Conservation (phyloP, 441 rosid genomes). For the Syzygium syzygioides region DNA sequence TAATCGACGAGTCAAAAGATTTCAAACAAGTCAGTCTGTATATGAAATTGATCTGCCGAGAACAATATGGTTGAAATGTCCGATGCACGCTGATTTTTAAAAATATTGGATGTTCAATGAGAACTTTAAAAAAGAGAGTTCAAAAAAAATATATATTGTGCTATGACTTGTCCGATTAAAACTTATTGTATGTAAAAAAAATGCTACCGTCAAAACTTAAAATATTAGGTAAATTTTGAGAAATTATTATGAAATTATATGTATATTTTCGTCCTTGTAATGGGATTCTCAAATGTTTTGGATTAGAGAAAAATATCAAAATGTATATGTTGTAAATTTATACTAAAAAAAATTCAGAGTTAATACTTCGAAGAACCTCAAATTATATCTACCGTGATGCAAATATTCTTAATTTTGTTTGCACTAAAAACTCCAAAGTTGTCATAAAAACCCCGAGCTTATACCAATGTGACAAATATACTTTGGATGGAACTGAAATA, state of each 20-base stretch:
- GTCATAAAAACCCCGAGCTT: too few species aligned
- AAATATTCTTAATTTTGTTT: too few species aligned
- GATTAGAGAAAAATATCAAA: neutral
- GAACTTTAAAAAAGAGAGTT: neutral
- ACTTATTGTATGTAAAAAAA: too few species aligned
- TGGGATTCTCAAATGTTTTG: neutral
- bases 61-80: neutral
- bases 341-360: neutral
- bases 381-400: accelerated
- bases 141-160: accelerated
- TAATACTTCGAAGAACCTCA: too few species aligned
- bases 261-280: neutral
- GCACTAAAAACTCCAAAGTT: too few species aligned
- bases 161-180: neutral
- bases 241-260: neutral
- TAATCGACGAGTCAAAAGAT: neutral
- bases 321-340: accelerated
- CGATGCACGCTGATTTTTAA: accelerated
- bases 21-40: accelerated
- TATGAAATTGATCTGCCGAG: neutral
- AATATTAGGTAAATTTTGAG: neutral
- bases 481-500: too few species aligned
- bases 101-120: neutral
- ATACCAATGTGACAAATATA: too few species aligned
- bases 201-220: too few species aligned